These are phyloP conservation scores for Monosporascus sp. DNA, from an alignment of 2,329 filamentous ascomycete genomes.

Conservation along the genomic window DNA sequence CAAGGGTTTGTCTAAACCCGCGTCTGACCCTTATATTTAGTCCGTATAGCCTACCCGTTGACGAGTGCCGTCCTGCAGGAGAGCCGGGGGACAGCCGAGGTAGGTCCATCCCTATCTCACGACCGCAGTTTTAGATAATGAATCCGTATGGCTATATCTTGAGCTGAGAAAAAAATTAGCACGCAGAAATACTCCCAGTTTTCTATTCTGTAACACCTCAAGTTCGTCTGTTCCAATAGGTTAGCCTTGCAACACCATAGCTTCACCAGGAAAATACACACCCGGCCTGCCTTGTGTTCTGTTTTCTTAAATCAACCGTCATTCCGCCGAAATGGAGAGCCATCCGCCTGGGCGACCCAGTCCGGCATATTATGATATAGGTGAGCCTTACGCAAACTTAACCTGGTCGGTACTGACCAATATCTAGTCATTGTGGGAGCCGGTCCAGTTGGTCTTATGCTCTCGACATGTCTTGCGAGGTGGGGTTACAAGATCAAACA, in stretches of 20 bases:
- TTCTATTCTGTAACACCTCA: too few species aligned
- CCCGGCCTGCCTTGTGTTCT: not conserved
- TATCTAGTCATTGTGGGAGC: constrained; percentile 76
- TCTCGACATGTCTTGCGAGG: constrained; percentile 80
- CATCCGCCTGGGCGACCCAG: constrained; percentile 10
- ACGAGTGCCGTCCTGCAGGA: too few species aligned
- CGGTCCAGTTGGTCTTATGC: constrained; percentile 80
- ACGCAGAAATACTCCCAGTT: too few species aligned
- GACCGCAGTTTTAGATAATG: too few species aligned
- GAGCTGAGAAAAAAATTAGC: too few species aligned
- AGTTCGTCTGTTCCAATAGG: not conserved
- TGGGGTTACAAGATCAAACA: constrained; percentile 97
- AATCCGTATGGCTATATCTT: too few species aligned
- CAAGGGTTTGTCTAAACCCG: too few species aligned
- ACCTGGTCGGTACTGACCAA: constrained; percentile 12
- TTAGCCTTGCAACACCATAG: not conserved
- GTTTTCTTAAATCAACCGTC: not conserved
- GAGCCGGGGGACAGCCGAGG: too few species aligned
- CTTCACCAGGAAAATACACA: not conserved
- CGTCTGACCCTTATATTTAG: too few species aligned
- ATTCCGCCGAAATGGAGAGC: constrained; percentile 15
- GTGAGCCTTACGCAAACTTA: constrained; percentile 21
- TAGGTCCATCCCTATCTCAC: too few species aligned
- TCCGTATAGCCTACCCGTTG: too few species aligned
- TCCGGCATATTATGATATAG: constrained; percentile 37